These are phyloP conservation scores for Calocybe indica DNA, from an alignment of 768 basidiomycete species.

Conservation along the genomic window DNA sequence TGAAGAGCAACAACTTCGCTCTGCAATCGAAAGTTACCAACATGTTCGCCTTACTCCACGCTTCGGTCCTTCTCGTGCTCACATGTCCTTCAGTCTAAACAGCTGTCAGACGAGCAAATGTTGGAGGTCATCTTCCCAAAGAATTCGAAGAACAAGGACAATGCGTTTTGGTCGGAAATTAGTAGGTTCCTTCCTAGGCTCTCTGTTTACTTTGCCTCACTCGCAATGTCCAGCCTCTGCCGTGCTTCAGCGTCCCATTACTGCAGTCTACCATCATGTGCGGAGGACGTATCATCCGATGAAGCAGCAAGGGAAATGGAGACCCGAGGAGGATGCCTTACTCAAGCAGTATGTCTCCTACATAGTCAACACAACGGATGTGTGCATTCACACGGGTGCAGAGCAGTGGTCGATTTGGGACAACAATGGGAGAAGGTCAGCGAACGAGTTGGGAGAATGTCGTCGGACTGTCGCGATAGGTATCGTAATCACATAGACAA, in stretches of 20 bases:
- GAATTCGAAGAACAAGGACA: constrained; percentile 52
- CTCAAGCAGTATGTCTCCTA: constrained; percentile 48
- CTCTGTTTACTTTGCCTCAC: neutral
- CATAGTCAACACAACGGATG: neutral
- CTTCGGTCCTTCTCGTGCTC: constrained; percentile 1
- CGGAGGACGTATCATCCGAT: constrained; percentile 65
- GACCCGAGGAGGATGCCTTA: constrained; percentile 53
- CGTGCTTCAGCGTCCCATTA: constrained; percentile 71
- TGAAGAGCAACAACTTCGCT: constrained; percentile 61
- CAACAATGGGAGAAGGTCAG: constrained; percentile 82
- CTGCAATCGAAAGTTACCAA: constrained; percentile 61
- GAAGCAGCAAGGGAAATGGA: constrained; percentile 68
- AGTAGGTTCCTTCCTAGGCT: constrained; percentile 38
- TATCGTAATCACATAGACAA: constrained; percentile 79
- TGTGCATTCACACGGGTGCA: constrained; percentile 20
- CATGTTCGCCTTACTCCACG: constrained; percentile 33
- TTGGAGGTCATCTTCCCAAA: constrained; percentile 64
- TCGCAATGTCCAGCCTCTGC: constrained; percentile 45
- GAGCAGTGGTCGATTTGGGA: constrained; percentile 64
- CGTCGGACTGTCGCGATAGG: constrained; percentile 78
- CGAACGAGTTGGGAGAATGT: constrained; percentile 63
- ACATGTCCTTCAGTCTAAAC: constrained; percentile 32
- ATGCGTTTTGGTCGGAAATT: constrained; percentile 75
- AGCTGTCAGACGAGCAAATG: constrained; percentile 50
- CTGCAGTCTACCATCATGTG: constrained; percentile 81